A percentile compares a stretch with the other conserved stretches of the same genome.
phyloP scores from a whole-genome alignment of 2,329 filamentous ascomycete species.

The Fusarium secorum region DNA sequence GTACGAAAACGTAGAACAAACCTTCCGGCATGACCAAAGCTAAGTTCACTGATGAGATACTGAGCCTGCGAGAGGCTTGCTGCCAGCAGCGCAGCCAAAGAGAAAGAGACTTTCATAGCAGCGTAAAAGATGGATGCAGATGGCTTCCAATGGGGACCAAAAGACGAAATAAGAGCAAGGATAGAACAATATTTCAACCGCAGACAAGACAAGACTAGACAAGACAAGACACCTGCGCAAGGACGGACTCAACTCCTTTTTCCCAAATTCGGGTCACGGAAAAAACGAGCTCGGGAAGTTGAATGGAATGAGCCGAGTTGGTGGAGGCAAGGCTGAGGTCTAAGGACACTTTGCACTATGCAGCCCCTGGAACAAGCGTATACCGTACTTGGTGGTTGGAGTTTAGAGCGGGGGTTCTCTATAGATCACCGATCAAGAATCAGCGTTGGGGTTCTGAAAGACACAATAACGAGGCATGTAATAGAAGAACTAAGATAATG shows the following conservation, averaged over 20 bases:
- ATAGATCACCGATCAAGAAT: not conserved
- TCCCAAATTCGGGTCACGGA: conserved; percentile 4
- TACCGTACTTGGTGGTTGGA: conserved; percentile 4
- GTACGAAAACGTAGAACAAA: conserved; percentile 45
- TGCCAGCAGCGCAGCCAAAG: conserved; percentile 54
- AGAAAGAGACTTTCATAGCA: conserved; percentile 56
- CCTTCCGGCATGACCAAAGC: conserved; percentile 77
- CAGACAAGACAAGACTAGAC: not conserved
- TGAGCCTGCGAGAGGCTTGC: conserved; percentile 65
- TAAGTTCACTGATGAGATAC: conserved; percentile 74
- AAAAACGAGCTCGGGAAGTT: not conserved
- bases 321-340: conserved; percentile 41
- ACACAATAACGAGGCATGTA: not conserved
- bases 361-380: conserved; percentile 27
- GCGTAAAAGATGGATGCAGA: conserved; percentile 29
- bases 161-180: conserved; percentile 17
- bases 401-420: conserved; percentile 4
- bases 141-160: conserved; percentile 10
- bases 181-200: conserved; percentile 8
- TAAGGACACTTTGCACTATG: conserved; percentile 44
- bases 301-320: conserved; percentile 25
- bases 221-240: conserved; percentile 6
- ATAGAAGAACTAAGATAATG: not conserved
- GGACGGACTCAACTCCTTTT: conserved; percentile 11
- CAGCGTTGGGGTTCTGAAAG: not conserved